Conservation (phyloP, 441 rosid genomes). For the California macrophylla region DNA sequence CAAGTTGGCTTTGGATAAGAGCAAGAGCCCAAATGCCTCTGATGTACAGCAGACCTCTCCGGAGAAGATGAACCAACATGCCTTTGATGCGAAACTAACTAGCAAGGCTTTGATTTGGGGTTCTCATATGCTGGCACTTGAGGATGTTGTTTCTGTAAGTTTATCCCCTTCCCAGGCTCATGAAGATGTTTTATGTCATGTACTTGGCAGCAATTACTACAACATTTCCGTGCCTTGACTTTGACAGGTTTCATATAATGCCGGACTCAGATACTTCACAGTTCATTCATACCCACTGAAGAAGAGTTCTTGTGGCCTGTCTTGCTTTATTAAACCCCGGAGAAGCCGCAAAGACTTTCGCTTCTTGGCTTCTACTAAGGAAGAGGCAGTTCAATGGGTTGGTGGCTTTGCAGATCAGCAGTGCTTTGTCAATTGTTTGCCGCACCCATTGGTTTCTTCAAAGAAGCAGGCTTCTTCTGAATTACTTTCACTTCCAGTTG, state of each 20-base stretch:
- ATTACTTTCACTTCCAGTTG: slow-evolving; percentile 42
- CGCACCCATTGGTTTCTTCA: slow-evolving; percentile 83
- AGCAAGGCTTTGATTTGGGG: slow-evolving; percentile 83
- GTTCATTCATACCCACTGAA: slow-evolving; percentile 78
- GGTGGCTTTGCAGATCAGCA: slow-evolving; percentile 95
- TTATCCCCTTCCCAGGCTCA: background rate
- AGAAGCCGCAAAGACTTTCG: slow-evolving; percentile 78
- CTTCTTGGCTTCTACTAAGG: slow-evolving; percentile 60
- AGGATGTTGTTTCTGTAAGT: slow-evolving; percentile 68
- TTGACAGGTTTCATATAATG: slow-evolving; percentile 67
- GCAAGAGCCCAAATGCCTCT: slow-evolving; percentile 34
- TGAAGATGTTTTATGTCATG: background rate
- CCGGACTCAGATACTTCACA: slow-evolving; percentile 80
- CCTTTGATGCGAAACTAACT: slow-evolving; percentile 70
- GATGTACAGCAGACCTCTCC: slow-evolving; percentile 36
- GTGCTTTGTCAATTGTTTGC: slow-evolving; percentile 82
- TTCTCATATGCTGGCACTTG: slow-evolving; percentile 55
- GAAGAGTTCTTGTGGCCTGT: slow-evolving; percentile 57
- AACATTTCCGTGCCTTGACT: slow-evolving; percentile 8
- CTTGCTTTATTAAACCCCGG: slow-evolving; percentile 65
- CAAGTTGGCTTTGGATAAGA: slow-evolving; percentile 66
- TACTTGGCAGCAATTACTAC: background rate
- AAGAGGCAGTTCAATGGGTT: slow-evolving; percentile 95
- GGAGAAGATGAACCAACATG: slow-evolving; percentile 39
- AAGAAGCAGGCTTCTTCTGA: slow-evolving; percentile 92